A percentile compares a stretch with the other conserved stretches of the same genome.
Conservation (phyloP, 2,329 filamentous ascomycete species). For the Fusarium tupiense region DNA sequence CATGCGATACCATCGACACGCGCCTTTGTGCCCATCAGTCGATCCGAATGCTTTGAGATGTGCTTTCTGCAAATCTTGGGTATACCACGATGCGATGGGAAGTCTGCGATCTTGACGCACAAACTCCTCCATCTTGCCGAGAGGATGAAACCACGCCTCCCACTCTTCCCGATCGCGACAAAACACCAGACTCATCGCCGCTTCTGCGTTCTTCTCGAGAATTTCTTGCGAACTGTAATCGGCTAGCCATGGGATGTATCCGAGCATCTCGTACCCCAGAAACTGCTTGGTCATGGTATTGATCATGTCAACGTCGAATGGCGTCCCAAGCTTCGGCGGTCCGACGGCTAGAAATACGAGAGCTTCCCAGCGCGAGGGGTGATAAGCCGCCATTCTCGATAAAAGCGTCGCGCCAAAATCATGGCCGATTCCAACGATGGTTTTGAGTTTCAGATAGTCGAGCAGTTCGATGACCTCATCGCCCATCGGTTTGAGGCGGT, state of each 20-base stretch:
- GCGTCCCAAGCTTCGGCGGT: constrained; percentile 40
- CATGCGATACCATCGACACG: constrained; percentile 46
- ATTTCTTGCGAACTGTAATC: constrained; percentile 12
- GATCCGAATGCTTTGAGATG: constrained; percentile 39
- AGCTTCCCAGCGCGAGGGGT: constrained; percentile 32
- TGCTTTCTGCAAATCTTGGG: constrained; percentile 25
- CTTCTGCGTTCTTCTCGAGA: constrained; percentile 39
- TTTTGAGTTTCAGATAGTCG: constrained; percentile 42
- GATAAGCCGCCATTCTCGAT: constrained; percentile 43
- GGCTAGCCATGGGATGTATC: constrained; percentile 46
- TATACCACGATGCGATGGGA: constrained; percentile 42
- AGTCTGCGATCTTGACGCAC: constrained; percentile 34
- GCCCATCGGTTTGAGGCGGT: constrained; percentile 46
- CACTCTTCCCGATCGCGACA: constrained; percentile 37
- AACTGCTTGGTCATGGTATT: constrained; percentile 45
- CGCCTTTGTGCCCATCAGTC: constrained; percentile 45
- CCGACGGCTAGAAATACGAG: constrained; percentile 47
- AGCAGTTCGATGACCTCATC: constrained; percentile 50
- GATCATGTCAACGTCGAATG: constrained; percentile 45
- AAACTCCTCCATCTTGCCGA: constrained; percentile 44
- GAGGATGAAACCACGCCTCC: constrained; percentile 43
- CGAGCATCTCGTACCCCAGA: constrained; percentile 45
- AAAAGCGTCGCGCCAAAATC: constrained; percentile 49
- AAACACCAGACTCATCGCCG: constrained; percentile 46
- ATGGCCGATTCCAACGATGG: constrained; percentile 56